Evolutionary conservation across 345 rosid genomes (phyloP).

Genomic region (Gossypium mustelinum): DNA sequence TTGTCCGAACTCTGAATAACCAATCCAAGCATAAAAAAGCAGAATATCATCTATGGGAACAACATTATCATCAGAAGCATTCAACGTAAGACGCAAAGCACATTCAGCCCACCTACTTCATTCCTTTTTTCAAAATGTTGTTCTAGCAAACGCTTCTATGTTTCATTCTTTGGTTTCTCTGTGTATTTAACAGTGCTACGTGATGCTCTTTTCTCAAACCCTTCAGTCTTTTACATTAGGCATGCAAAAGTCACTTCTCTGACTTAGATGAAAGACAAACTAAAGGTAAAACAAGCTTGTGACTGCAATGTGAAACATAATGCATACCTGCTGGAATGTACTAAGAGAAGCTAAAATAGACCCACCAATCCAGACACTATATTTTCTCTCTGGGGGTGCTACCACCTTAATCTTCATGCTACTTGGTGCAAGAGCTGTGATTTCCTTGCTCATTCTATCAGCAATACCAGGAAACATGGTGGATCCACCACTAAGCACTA

Average conservation of each 20-base stretch:
- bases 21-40: neutral
- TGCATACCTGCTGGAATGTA: conserved; percentile 36
- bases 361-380: conserved; percentile 38
- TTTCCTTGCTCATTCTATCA: conserved; percentile 38
- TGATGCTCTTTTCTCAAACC: neutral
- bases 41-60: neutral
- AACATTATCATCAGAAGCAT: neutral
- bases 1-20: neutral
- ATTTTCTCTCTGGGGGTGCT: conserved; percentile 37
- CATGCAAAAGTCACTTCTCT: neutral
- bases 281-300: neutral
- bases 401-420: conserved; percentile 38
- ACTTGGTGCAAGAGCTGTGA: conserved; percentile 34
- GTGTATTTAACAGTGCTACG: neutral
- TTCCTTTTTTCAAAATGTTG: neutral
- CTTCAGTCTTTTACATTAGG: neutral
- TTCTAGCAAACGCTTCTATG: neutral
- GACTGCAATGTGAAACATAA: neutral
- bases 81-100: neutral
- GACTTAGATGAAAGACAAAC: neutral
- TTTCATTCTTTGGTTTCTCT: neutral
- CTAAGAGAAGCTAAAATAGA: conserved; percentile 34
- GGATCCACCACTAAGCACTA: conserved; percentile 33
- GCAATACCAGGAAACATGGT: conserved; percentile 39
- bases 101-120: neutral